A percentile compares a stretch with the other conserved stretches of the same genome.
Conservation (phyloP, 257 asterid genomes). For the Forsythia suspensa region DNA sequence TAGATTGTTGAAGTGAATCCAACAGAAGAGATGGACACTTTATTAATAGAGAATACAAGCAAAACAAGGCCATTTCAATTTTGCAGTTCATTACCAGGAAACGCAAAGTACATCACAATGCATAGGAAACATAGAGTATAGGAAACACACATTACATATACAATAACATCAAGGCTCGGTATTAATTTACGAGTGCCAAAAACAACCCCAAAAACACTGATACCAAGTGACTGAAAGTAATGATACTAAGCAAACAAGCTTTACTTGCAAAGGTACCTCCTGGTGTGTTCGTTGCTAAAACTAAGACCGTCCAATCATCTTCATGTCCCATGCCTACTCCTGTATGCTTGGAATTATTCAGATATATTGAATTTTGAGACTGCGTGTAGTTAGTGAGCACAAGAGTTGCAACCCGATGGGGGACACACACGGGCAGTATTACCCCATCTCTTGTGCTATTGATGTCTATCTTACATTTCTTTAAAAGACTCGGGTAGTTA, state of each 20-base stretch:
- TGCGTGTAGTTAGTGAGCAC: conserved; percentile 80
- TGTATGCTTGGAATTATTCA: conserved; percentile 53
- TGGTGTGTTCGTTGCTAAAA: conserved; percentile 53
- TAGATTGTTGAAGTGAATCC: background rate
- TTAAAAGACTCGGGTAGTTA: conserved; percentile 40
- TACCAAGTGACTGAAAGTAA: background rate
- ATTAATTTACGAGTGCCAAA: background rate
- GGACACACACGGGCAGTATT: conserved; percentile 77
- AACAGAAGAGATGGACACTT: background rate
- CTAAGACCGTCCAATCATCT: conserved; percentile 76
- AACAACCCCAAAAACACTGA: conserved; percentile 14
- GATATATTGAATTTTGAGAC: conserved; percentile 43
- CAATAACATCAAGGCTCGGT: background rate
- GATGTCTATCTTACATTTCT: conserved; percentile 57
- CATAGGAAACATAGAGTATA: background rate
- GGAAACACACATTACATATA: background rate
- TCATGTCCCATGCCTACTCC: conserved; percentile 73
- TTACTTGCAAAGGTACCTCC: conserved; percentile 60
- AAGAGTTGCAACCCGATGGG: conserved; percentile 51
- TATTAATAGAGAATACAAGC: background rate
- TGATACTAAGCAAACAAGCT: background rate
- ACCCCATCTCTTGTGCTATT: conserved; percentile 63
- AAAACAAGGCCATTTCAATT: too few species aligned
- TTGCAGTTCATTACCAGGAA: background rate
- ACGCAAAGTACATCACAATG: background rate